These are phyloP conservation scores for Paragyromitra xinjiangensis DNA, from an alignment of 495 filamentous ascomycete species.

Conservation along the genomic window DNA sequence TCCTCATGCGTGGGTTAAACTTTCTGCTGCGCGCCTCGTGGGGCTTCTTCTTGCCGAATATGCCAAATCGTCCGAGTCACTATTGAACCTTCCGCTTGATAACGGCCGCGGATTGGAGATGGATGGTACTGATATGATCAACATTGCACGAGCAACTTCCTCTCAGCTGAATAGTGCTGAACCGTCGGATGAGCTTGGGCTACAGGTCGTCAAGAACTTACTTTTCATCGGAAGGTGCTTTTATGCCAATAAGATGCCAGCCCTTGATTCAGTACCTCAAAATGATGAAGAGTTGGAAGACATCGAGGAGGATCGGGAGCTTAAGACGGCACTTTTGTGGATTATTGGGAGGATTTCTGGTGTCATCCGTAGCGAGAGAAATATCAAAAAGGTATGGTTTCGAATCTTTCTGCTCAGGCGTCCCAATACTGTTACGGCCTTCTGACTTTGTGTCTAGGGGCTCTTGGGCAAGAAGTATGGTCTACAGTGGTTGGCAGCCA, in stretches of 20 bases:
- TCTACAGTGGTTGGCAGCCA: constrained; percentile 73
- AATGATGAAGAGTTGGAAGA: constrained; percentile 61
- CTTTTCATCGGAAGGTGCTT: constrained; percentile 77
- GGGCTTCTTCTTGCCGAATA: constrained; percentile 81
- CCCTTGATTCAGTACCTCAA: constrained; percentile 60
- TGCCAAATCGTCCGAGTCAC: constrained; percentile 67
- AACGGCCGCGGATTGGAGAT: constrained; percentile 77
- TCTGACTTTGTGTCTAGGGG: constrained; percentile 36
- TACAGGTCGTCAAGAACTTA: constrained; percentile 77
- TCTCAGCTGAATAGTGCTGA: constrained; percentile 72
- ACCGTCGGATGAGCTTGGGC: constrained; percentile 72
- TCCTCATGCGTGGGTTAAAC: constrained; percentile 77
- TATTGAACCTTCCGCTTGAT: constrained; percentile 68
- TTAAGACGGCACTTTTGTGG: constrained; percentile 68
- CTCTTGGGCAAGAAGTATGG: constrained; percentile 70
- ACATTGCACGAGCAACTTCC: constrained; percentile 70
- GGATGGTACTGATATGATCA: constrained; percentile 69
- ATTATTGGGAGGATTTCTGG: constrained; percentile 77
- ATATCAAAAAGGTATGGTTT: constrained; percentile 68
- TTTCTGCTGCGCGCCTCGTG: constrained; percentile 76
- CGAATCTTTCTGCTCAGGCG: constrained; percentile 62
- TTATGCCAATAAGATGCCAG: constrained; percentile 69
- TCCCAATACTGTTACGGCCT: constrained; percentile 16
- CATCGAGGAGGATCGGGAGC: constrained; percentile 58
- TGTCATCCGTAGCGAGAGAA: constrained; percentile 79